Percentiles rank a stretch among this genome's conserved stretches.
Conservation (phyloP, 2,329 filamentous ascomycete genomes). For the Endoconidiophora laricicola region DNA sequence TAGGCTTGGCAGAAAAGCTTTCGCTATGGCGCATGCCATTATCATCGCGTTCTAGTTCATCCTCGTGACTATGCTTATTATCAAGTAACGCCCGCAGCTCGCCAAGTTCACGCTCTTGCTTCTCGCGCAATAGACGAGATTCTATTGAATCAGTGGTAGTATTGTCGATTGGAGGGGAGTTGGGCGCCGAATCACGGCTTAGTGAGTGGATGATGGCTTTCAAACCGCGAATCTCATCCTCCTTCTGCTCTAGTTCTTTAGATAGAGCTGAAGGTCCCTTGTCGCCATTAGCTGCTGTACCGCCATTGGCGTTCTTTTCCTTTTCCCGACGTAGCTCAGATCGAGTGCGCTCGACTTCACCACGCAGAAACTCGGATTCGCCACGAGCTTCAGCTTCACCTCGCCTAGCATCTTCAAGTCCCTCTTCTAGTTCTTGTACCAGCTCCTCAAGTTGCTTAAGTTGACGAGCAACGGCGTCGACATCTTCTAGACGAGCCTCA, state of each 20-base stretch:
- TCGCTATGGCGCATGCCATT: conserved; percentile 42
- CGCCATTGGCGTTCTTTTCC: conserved; percentile 47
- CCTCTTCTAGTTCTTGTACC: conserved; percentile 92
- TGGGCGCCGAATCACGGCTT: conserved; percentile 47
- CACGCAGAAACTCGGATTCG: conserved; percentile 87
- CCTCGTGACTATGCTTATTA: conserved; percentile 51
- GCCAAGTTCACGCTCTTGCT: conserved; percentile 63
- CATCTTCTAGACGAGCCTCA: conserved; percentile 69
- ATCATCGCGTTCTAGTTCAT: conserved; percentile 63
- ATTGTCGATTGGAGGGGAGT: conserved; percentile 22
- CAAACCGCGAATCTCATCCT: conserved; percentile 90
- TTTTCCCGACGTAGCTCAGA: conserved; percentile 77
- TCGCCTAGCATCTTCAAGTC: conserved; percentile 80
- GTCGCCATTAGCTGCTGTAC: neutral
- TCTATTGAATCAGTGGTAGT: conserved; percentile 34
- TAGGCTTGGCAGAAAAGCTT: conserved; percentile 15
- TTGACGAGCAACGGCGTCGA: conserved; percentile 78
- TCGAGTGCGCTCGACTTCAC: conserved; percentile 82
- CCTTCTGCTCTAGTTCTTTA: conserved; percentile 79
- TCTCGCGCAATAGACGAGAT: conserved; percentile 44
- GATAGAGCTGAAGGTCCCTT: conserved; percentile 19
- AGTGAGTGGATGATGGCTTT: conserved; percentile 97
- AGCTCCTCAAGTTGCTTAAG: conserved; percentile 91
- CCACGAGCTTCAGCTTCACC: conserved; percentile 91
- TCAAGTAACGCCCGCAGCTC: conserved; percentile 61